Percentiles rank a stretch among this genome's conserved stretches.
Evolutionary conservation across 2,329 filamentous ascomycete genomes (phyloP).

Genomic region (Paecilomyces variotii): DNA sequence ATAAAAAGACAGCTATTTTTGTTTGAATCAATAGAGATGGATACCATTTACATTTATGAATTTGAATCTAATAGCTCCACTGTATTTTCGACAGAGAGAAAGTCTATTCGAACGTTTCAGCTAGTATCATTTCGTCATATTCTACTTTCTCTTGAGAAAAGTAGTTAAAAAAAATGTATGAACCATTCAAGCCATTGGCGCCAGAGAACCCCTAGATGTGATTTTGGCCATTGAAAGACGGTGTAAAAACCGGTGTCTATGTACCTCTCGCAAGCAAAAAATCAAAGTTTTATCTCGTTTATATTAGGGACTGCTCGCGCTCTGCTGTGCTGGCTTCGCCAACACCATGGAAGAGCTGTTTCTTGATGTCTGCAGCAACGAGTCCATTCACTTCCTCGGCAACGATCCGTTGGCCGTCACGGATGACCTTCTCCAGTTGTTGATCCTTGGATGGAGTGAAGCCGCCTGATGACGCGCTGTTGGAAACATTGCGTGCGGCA

Average conservation of each 20-base stretch:
- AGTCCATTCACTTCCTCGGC: constrained; percentile 45
- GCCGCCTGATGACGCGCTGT: constrained; percentile 19
- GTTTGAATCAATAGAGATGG: neutral
- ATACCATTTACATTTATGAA: neutral
- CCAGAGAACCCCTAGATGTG: neutral
- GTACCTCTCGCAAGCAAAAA: neutral
- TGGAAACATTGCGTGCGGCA: constrained; percentile 41
- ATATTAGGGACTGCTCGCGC: constrained; percentile 5
- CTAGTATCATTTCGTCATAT: neutral
- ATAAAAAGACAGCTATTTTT: neutral
- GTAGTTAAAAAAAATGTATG: neutral
- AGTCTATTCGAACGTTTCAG: neutral
- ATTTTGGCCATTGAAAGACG: neutral
- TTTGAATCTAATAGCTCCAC: neutral
- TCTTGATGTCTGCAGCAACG: constrained; percentile 43
- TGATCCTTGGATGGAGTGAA: constrained; percentile 31
- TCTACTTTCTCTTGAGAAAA: neutral
- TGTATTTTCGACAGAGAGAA: neutral
- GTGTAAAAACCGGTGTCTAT: neutral
- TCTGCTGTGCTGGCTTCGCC: constrained; percentile 16
- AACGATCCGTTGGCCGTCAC: constrained; percentile 50
- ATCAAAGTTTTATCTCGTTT: neutral
- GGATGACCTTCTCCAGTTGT: constrained; percentile 46
- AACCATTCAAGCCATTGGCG: neutral
- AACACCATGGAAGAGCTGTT: constrained; percentile 41